Evolutionary conservation across 208 protist genomes (phyloP).

Genomic region (Trypanosoma rangeli): DNA sequence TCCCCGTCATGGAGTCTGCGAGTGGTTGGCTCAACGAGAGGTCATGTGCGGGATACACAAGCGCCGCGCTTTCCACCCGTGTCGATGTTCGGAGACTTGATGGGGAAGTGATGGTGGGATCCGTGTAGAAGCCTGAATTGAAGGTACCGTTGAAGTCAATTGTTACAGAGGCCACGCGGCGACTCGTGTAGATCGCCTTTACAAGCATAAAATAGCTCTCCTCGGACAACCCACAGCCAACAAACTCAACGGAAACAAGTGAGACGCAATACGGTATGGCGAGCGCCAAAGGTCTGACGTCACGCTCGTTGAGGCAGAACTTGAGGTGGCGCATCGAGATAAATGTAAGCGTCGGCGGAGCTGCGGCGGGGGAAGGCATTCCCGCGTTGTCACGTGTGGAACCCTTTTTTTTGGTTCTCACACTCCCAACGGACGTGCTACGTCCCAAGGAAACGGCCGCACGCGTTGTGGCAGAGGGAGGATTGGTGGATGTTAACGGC

Average conservation of each 20-base stretch:
- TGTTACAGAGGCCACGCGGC: slow-evolving; percentile 47
- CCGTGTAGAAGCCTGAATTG: slow-evolving; percentile 44
- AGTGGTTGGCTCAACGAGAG: neutral
- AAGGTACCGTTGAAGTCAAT: slow-evolving; percentile 83
- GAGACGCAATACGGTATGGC: slow-evolving; percentile 84
- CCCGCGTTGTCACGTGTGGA: neutral
- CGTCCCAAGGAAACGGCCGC: slow-evolving; percentile 5
- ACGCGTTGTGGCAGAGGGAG: neutral
- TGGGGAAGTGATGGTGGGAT: slow-evolving; percentile 26
- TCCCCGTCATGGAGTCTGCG: neutral
- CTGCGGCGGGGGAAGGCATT: neutral
- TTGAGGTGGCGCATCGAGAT: slow-evolving; percentile 67
- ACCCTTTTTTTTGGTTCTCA: slow-evolving; percentile 12
- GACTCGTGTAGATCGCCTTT: slow-evolving; percentile 82
- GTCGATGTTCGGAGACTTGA: neutral
- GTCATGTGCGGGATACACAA: neutral
- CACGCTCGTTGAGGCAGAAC: slow-evolving; percentile 85
- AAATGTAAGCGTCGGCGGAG: slow-evolving; percentile 43
- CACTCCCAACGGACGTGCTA: neutral
- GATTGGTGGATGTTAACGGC: neutral
- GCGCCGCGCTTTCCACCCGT: neutral
- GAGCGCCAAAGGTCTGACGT: slow-evolving; percentile 78
- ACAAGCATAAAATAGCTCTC: slow-evolving; percentile 83
- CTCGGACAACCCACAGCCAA: slow-evolving; percentile 74
- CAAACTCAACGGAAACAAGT: slow-evolving; percentile 74